phyloP scores from a whole-genome alignment of 176 grass and related monocot species.

The Lolium perenne region DNA sequence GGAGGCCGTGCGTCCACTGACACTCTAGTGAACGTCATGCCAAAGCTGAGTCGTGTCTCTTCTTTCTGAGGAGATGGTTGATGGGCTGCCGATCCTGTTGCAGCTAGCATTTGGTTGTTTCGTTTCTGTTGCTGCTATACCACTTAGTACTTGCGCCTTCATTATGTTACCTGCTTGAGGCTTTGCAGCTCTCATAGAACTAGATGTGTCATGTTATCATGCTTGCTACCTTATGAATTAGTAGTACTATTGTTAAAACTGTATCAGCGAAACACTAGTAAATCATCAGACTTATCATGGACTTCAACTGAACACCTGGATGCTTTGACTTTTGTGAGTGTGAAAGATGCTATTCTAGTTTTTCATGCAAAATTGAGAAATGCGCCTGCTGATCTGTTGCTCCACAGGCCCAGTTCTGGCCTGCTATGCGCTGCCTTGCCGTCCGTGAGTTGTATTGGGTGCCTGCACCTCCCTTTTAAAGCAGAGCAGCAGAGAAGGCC shows the following conservation, averaged over 20 bases:
- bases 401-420: too few species aligned
- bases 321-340: too few species aligned
- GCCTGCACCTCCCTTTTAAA: too few species aligned
- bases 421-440: too few species aligned
- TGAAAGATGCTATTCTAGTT: too few species aligned
- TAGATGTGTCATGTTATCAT: slow-evolving; percentile 2
- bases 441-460: too few species aligned
- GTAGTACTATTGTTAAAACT: not conserved
- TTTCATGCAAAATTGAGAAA: too few species aligned
- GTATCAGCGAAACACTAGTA: too few species aligned
- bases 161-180: slow-evolving; percentile 1
- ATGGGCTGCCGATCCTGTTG: not conserved
- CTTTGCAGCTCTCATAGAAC: not conserved
- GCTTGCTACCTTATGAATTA: not conserved
- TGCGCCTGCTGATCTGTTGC: too few species aligned
- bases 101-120: not conserved
- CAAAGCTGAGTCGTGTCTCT: not conserved
- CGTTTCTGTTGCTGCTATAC: not conserved
- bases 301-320: too few species aligned
- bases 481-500: too few species aligned
- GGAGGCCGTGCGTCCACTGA: not conserved
- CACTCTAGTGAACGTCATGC: not conserved
- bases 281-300: too few species aligned
- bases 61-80: slow-evolving; percentile 5
- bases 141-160: not conserved